A percentile compares a stretch with the other conserved stretches of the same genome.
phyloP scores from a whole-genome alignment of 2,329 filamentous ascomycete species.

The Fusarium proliferatum region DNA sequence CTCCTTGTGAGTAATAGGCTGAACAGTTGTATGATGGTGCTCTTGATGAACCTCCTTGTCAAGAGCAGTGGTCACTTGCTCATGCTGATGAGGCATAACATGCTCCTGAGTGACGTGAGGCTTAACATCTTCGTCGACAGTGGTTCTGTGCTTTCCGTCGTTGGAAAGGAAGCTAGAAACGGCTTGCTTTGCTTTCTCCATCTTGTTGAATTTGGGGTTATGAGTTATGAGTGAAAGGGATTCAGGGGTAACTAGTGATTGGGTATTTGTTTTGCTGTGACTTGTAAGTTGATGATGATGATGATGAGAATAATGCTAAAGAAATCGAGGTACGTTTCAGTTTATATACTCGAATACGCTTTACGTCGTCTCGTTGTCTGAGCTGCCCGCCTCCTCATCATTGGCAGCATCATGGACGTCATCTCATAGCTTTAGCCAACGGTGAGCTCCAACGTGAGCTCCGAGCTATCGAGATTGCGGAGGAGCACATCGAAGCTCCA shows the following conservation, averaged over 20 bases:
- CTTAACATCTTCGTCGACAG: conserved; percentile 73
- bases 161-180: conserved; percentile 70
- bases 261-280: background rate
- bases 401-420: conserved; percentile 29
- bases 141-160: conserved; percentile 75
- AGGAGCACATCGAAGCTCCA: background rate
- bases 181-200: conserved; percentile 74
- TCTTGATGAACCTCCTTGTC: conserved; percentile 78
- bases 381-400: conserved; percentile 18
- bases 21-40: conserved; percentile 76
- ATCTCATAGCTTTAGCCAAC: conserved; percentile 15
- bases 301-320: background rate
- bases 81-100: conserved; percentile 68
- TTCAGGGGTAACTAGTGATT: background rate
- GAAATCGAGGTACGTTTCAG: background rate
- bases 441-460: background rate
- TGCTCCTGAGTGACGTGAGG: conserved; percentile 70
- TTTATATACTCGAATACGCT: conserved; percentile 27
- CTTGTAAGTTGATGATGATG: background rate
- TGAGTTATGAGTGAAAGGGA: background rate
- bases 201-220: conserved; percentile 43
- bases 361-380: background rate
- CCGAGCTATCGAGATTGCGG: background rate
- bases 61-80: conserved; percentile 70
- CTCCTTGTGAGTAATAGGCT: conserved; percentile 63